Base-by-base conservation (phyloP, 352 stramenopile species). In the Pythium monospermum region DNA sequence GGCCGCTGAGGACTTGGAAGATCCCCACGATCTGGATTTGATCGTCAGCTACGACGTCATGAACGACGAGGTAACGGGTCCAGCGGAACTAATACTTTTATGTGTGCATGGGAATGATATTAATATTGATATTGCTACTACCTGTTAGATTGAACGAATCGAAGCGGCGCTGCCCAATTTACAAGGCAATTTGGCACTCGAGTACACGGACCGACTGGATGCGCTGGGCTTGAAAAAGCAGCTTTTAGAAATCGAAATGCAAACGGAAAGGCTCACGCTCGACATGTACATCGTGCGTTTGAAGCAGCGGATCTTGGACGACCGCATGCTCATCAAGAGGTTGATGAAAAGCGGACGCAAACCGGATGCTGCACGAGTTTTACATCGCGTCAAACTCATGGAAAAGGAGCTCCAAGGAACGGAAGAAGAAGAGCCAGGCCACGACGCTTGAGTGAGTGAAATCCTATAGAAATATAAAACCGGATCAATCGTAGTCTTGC, bases 41-140 rank as follows among this genome's bases (percentile, higher is more conserved):
- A 87, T 92, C 46, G 48, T 88, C 43, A 92, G 82, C 65, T 92
- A 92, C 65, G 82, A 92, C 48, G 79, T 92, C 48, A 87, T 92
- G 16, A 87, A 82, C 33, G 76, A 92, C 66, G 82, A 92, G 74
- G 81, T 91, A 49, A 47, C 33, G 16, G n/a, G 11, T 1, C 25
- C 23, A 38, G 22, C 26, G 40, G 40, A 28, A 31, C 8, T 42
- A 42, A 12, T n/a, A 18, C n/a, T n/a, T n/a, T 12, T 12, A 42
- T 42, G 16, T 10, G 16, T 35, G 7, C 10, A 40, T 40, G 35
- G 38, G 21, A 8, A 19, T 3, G 15, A 41, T 18, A 19, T 13
- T 16, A n/a, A 44, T 13, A 8, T 16, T 28, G 16, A 3, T 44
- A 28, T 25, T 47, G 21, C 23, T 32, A 4, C 1, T 48, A 4